These are phyloP conservation scores for Aspergillus funiculosus DNA, from an alignment of 495 filamentous ascomycete species.

Conservation along the genomic window DNA sequence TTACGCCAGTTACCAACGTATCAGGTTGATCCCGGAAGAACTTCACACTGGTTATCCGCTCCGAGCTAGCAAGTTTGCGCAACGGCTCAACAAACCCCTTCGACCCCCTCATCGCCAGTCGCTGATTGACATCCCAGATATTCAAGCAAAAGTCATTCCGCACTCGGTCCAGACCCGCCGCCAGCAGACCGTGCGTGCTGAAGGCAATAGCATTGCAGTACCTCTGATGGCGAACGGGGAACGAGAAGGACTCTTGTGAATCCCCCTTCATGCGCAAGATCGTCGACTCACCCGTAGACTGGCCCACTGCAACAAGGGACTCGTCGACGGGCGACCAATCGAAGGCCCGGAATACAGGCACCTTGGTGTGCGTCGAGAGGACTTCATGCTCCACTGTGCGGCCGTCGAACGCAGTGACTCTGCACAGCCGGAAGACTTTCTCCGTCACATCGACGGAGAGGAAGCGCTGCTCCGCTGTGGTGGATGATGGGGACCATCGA, in stretches of 20 bases:
- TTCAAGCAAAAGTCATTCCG: constrained; percentile 90
- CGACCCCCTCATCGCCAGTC: constrained; percentile 41
- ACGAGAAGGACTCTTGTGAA: constrained; percentile 58
- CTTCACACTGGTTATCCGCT: constrained; percentile 82
- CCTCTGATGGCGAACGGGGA: constrained; percentile 77
- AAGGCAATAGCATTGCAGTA: constrained; percentile 91
- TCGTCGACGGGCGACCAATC: constrained; percentile 85
- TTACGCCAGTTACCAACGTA: constrained; percentile 74
- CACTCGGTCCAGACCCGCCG: constrained; percentile 83
- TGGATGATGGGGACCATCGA: constrained; percentile 83
- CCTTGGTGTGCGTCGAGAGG: constrained; percentile 65
- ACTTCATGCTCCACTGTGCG: constrained; percentile 59
- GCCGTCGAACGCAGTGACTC: constrained; percentile 56
- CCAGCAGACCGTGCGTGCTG: constrained; percentile 69
- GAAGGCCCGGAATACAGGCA: constrained; percentile 84
- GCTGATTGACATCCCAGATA: constrained; percentile 82
- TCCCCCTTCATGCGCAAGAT: constrained; percentile 68
- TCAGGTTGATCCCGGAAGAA: constrained; percentile 86
- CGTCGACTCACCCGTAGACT: constrained; percentile 75
- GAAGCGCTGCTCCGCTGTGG: constrained; percentile 59
- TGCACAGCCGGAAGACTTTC: constrained; percentile 73
- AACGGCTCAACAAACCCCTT: constrained; percentile 54
- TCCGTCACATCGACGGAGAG: constrained; percentile 78
- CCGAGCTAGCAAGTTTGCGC: constrained; percentile 70
- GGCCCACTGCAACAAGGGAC: constrained; percentile 78